Conservation (phyloP, 148 eudicot genomes). For the Talinum fruticosum region DNA sequence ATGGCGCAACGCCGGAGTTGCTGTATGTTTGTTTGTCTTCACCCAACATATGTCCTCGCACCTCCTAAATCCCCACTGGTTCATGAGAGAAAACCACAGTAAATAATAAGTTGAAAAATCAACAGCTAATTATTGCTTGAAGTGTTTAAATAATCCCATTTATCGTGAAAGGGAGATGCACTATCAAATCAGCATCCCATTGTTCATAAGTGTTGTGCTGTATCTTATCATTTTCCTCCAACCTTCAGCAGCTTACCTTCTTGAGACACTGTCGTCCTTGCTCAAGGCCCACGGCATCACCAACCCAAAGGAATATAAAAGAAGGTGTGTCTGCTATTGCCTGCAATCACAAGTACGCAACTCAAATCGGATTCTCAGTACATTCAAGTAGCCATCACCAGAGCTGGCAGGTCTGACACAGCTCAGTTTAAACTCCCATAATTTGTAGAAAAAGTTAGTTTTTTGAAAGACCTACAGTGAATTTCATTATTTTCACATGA, state of each 20-base stretch:
- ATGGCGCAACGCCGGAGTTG: slow-evolving; percentile 86
- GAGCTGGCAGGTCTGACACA: background rate
- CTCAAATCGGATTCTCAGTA: background rate
- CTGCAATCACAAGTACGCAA: slow-evolving; percentile 35
- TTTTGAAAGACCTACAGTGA: background rate
- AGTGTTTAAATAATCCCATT: background rate
- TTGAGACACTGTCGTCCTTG: slow-evolving; percentile 97
- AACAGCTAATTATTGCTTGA: background rate
- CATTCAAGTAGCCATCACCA: slow-evolving; percentile 3
- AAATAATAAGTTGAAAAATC: background rate
- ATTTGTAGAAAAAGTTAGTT: background rate
- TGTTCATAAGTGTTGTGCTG: background rate
- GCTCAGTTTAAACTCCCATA: background rate
- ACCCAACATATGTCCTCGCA: slow-evolving; percentile 99
- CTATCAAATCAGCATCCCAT: background rate
- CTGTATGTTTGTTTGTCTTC: slow-evolving; percentile 86
- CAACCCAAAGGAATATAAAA: slow-evolving; percentile 97
- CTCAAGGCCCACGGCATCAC: slow-evolving; percentile 96
- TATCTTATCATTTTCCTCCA: background rate
- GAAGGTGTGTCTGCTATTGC: slow-evolving; percentile 99
- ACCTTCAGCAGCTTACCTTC: slow-evolving; percentile 47
- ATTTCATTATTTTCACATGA: background rate
- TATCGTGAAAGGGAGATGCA: background rate
- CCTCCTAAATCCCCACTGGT: slow-evolving; percentile 96
- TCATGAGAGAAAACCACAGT: background rate